Base-by-base conservation (phyloP, 768 basidiomycete genomes). In the Clitopilus passeckerianus region DNA sequence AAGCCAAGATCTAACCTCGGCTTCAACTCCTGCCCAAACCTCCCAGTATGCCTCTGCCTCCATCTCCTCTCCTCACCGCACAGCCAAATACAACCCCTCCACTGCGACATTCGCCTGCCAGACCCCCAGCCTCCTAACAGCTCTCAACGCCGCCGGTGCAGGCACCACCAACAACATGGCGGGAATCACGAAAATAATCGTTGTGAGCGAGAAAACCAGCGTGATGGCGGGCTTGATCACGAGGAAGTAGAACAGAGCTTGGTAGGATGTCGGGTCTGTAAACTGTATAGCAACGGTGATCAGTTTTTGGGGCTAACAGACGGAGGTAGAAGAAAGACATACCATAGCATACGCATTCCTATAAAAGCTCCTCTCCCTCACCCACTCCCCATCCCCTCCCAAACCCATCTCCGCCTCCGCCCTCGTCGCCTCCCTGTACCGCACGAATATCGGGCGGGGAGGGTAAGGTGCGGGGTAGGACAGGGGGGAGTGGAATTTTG, bases 81-180 rank as follows among this genome's bases (percentile, higher is more conserved):
- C 77, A 57, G 75, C 72, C 50, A 77, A 57, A 64, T 80, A 81
- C 33, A 84, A 66, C 6, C 91, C 91, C 64, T 93, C 91, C 6
- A 93, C 78, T 1, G 91, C 91, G 37, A 93, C 76, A 64, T 88
- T 87, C 41, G 90, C 91, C 74, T 93, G 91, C 91, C 91, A 93
- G 6, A 84, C 78, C 7, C 91, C 91, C 22, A 93, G 67, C 64
- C 77, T 77, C 57, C 88, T 78, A 12, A 86, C 82, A 5, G 86
- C 78, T 44, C 91, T 76, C 33, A 93, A 72, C 60, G 85, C 78
- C 23, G 86, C 75, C 1, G 91, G 91, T 0, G 86, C 86, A 9
- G 91, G 88, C 16, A 89, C 59, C 6, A 93, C 69, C 2, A 91
- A 75, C 27, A 80, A 70, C 10, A 90, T 72, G 16, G 81, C 72